A percentile compares a stretch with the other conserved stretches of the same genome.
phyloP scores from a whole-genome alignment of 2,329 filamentous ascomycete genomes.

The Trichoderma simmonsii region DNA sequence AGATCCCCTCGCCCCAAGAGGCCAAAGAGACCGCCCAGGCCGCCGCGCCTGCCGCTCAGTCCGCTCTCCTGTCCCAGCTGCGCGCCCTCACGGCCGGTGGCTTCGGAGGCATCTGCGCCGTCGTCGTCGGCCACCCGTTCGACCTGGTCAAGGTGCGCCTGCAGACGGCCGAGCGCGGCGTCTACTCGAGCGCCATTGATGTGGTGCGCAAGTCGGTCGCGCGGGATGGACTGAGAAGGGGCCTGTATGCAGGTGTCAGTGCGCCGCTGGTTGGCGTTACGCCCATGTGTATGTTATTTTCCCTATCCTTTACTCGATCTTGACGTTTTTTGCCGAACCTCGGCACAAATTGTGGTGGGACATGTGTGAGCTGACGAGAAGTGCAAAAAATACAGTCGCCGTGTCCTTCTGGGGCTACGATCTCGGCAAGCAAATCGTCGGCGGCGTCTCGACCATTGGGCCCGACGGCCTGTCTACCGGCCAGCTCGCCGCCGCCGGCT shows the following conservation, averaged over 20 bases:
- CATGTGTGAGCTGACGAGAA: background rate
- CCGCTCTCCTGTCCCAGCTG: slow-evolving; percentile 50
- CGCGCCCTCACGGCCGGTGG: slow-evolving; percentile 86
- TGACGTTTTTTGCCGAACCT: background rate
- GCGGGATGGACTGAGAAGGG: slow-evolving; percentile 74
- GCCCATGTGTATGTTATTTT: slow-evolving; percentile 81
- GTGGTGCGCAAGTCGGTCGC: slow-evolving; percentile 87
- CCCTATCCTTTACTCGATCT: background rate
- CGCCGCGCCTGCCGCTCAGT: slow-evolving; percentile 23
- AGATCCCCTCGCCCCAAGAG: slow-evolving; percentile 45
- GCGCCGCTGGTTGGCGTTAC: slow-evolving; percentile 94
- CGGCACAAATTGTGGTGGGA: background rate
- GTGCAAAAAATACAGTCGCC: slow-evolving; percentile 48
- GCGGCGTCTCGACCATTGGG: slow-evolving; percentile 59
- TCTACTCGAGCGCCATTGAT: slow-evolving; percentile 87
- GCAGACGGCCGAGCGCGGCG: slow-evolving; percentile 91
- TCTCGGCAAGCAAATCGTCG: slow-evolving; percentile 85
- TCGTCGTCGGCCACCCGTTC: slow-evolving; percentile 93
- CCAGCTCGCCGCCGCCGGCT: slow-evolving; percentile 88
- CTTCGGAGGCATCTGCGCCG: slow-evolving; percentile 90
- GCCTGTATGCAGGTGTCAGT: slow-evolving; percentile 94
- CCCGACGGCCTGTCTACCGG: slow-evolving; percentile 75
- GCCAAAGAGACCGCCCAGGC: slow-evolving; percentile 21
- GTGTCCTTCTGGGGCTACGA: slow-evolving; percentile 86
- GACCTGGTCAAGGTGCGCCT: slow-evolving; percentile 96